Percentiles rank a stretch among this genome's conserved stretches.
Evolutionary conservation across 192 early-diverging fungal genomes (phyloP).

Genomic region (Martensiomyces pterosporus): DNA sequence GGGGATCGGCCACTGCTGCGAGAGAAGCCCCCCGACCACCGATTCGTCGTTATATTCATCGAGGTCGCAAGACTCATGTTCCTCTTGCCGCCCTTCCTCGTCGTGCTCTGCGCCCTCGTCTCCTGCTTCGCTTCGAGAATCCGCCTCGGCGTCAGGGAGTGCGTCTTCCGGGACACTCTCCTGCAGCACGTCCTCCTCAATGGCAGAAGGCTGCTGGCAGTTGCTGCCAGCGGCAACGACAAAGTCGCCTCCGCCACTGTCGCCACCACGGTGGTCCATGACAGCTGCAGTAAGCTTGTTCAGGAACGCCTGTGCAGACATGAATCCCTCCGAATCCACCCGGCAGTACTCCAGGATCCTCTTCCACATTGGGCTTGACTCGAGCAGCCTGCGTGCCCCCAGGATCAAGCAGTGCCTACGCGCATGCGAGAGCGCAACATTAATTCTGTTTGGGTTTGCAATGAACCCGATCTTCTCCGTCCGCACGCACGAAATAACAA

Average conservation of each 20-base stretch:
- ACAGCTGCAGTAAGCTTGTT: slow-evolving; percentile 19
- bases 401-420: slow-evolving; percentile 41
- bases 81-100: too few species aligned
- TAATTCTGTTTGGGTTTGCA: slow-evolving; percentile 49
- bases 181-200: too few species aligned
- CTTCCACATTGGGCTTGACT: slow-evolving; percentile 44
- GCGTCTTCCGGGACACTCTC: too few species aligned
- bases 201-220: background rate
- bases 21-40: slow-evolving; percentile 34
- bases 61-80: too few species aligned
- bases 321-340: slow-evolving; percentile 2
- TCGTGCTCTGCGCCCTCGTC: too few species aligned
- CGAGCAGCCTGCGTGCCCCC: slow-evolving; percentile 23
- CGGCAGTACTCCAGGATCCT: slow-evolving; percentile 38
- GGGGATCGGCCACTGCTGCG: slow-evolving; percentile 37
- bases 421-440: slow-evolving; percentile 54
- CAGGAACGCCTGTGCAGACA: slow-evolving; percentile 30
- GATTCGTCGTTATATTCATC: slow-evolving; percentile 20
- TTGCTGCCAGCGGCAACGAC: too few species aligned
- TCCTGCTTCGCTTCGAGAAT: too few species aligned
- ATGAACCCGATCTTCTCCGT: slow-evolving; percentile 51
- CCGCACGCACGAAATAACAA: slow-evolving; percentile 52
- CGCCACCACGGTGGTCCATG: background rate
- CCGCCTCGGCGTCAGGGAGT: too few species aligned
- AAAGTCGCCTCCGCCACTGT: background rate